These are phyloP conservation scores for Oxyria digyna DNA, from an alignment of 148 eudicot genomes.

Conservation along the genomic window DNA sequence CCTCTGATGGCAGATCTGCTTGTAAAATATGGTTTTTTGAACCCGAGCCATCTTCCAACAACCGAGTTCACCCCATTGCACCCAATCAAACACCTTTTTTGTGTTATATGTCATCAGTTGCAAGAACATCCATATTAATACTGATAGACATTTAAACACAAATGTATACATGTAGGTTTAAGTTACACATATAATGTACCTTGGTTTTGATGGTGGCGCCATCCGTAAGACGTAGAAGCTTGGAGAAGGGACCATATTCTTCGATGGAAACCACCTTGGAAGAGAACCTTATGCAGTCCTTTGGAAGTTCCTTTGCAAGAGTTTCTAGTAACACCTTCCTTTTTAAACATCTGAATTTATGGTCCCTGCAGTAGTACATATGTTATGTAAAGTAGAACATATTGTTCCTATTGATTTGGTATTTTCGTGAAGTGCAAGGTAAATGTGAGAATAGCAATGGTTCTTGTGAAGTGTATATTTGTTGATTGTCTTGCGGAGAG, in stretches of 20 bases:
- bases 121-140: neutral
- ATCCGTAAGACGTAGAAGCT: conserved; percentile 44
- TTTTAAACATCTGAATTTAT: conserved; percentile 20
- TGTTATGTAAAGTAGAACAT: too few species aligned
- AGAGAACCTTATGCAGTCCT: conserved; percentile 16
- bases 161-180: neutral
- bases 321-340: conserved; percentile 35
- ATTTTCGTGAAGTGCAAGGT: too few species aligned
- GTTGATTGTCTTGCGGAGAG: too few species aligned
- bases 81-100: conserved; percentile 17
- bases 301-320: conserved; percentile 40
- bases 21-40: neutral
- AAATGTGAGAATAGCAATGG: too few species aligned
- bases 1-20: conserved; percentile 11
- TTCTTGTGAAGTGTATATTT: too few species aligned
- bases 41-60: conserved; percentile 15
- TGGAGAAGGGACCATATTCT: conserved; percentile 18
- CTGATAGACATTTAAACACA: neutral
- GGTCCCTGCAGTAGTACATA: neutral
- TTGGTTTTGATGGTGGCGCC: conserved; percentile 36
- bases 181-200: conserved; percentile 4
- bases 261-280: conserved; percentile 17
- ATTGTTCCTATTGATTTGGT: too few species aligned
- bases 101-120: neutral
- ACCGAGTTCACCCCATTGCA: conserved; percentile 21